Conservation (phyloP, 2,329 filamentous ascomycete genomes). For the Xylariaceae sp. region DNA sequence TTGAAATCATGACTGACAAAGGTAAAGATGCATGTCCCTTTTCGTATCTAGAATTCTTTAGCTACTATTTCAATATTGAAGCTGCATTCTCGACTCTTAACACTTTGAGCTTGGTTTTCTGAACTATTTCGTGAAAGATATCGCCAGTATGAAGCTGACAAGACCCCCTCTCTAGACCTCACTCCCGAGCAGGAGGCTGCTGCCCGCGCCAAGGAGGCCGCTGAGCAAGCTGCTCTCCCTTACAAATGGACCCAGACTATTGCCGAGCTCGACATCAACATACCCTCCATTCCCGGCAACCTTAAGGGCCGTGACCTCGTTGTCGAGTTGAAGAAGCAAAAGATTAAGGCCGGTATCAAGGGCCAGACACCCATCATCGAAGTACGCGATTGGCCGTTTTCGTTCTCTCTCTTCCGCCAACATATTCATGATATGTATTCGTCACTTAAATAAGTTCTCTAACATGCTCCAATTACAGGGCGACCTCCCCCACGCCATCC, state of each 20-base stretch:
- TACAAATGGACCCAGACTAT: slow-evolving; percentile 99
- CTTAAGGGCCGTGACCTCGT: slow-evolving; percentile 79
- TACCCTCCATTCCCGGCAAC: slow-evolving; percentile 68
- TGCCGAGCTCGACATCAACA: slow-evolving; percentile 73
- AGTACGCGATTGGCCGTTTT: slow-evolving; percentile 44
- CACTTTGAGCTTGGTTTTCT: neutral
- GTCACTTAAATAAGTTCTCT: neutral
- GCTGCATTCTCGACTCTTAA: neutral
- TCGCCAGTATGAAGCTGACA: slow-evolving; percentile 13
- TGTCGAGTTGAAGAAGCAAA: slow-evolving; percentile 74
- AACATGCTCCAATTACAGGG: slow-evolving; percentile 52
- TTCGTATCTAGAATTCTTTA: neutral
- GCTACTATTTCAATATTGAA: no score
- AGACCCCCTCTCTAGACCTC: slow-evolving; percentile 38
- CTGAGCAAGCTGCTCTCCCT: slow-evolving; percentile 83
- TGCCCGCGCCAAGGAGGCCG: slow-evolving; percentile 64
- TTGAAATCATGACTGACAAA: slow-evolving; percentile 24
- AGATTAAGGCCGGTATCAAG: slow-evolving; percentile 76
- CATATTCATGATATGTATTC: neutral
- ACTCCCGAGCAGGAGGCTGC: slow-evolving; percentile 54
- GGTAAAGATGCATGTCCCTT: slow-evolving; percentile 1
- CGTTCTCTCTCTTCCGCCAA: neutral
- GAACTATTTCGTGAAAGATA: neutral
- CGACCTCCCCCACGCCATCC: slow-evolving; percentile 73
- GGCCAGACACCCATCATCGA: slow-evolving; percentile 80